Conservation (phyloP, 306 rosid genomes). For the Abrus pulchellus region DNA sequence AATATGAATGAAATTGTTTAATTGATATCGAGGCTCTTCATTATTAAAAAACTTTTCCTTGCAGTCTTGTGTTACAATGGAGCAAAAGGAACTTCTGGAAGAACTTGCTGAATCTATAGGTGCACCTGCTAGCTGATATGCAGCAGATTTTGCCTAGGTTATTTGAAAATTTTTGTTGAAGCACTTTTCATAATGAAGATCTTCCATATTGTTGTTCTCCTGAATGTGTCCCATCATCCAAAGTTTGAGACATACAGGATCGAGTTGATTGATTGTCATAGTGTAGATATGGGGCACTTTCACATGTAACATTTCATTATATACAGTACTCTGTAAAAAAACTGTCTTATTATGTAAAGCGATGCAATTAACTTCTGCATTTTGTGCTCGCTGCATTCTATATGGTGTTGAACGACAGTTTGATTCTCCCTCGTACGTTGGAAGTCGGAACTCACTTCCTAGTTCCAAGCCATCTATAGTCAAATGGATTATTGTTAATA, state of each 20-base stretch:
- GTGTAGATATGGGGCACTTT: constrained; percentile 34
- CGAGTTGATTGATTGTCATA: constrained; percentile 39
- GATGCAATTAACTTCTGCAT: constrained; percentile 34
- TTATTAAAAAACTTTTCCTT: constrained; percentile 42
- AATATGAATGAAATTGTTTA: constrained; percentile 16
- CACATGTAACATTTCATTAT: constrained; percentile 29
- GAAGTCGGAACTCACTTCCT: neutral
- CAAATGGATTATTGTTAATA: too few species aligned
- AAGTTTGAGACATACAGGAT: constrained; percentile 5
- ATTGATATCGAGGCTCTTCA: neutral
- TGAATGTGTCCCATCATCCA: constrained; percentile 25
- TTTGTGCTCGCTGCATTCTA: constrained; percentile 28
- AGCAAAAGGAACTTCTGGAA: constrained; percentile 93
- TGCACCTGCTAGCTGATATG: constrained; percentile 65
- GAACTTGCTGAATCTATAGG: constrained; percentile 85
- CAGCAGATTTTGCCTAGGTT: constrained; percentile 38
- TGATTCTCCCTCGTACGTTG: neutral
- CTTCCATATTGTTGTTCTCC: constrained; percentile 31
- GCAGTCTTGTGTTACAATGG: constrained; percentile 81
- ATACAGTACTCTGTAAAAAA: constrained; percentile 1
- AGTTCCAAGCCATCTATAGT: too few species aligned
- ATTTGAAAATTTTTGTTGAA: constrained; percentile 32
- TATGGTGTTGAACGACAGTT: constrained; percentile 1
- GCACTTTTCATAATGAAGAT: constrained; percentile 36
- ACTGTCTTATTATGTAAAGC: constrained; percentile 41